Evolutionary conservation across 768 basidiomycete species (phyloP).

Genomic region (Tulasnella calospora): DNA sequence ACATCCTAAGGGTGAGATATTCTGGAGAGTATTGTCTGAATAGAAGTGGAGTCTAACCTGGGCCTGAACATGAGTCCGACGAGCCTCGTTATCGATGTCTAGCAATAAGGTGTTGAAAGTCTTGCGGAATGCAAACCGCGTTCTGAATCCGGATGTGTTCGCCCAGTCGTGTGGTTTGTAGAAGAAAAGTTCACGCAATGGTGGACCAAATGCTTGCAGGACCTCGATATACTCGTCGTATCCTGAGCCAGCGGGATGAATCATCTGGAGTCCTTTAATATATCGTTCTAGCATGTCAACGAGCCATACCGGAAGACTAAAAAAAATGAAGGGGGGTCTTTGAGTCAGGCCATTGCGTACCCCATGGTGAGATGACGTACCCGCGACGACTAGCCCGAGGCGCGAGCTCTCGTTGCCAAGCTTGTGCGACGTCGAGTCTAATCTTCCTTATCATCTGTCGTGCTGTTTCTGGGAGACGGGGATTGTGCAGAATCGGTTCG

Average conservation of each 20-base stretch:
- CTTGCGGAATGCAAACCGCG: background rate
- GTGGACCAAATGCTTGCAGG: background rate
- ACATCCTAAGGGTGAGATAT: no score
- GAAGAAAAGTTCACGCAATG: background rate
- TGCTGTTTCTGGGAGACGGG: background rate
- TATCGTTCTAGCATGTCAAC: background rate
- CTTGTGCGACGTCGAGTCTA: background rate
- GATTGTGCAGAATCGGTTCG: background rate
- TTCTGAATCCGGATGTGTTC: background rate
- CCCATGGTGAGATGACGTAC: background rate
- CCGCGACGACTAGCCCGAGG: no score
- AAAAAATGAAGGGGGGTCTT: background rate
- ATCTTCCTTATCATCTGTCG: background rate
- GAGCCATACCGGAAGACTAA: background rate
- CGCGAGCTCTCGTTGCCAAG: background rate
- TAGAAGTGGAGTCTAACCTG: background rate
- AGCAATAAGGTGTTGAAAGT: background rate
- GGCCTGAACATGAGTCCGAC: no score
- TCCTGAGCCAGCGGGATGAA: background rate
- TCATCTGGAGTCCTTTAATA: background rate
- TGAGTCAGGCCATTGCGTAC: background rate
- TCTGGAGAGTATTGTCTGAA: no score
- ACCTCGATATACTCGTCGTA: background rate
- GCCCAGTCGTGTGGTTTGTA: background rate
- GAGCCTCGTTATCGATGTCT: background rate